Evolutionary conservation across 2,329 filamentous ascomycete genomes (phyloP), one percentile per base, ranked within the genome.

Genomic region (Colletotrichum paranaense): DNA sequence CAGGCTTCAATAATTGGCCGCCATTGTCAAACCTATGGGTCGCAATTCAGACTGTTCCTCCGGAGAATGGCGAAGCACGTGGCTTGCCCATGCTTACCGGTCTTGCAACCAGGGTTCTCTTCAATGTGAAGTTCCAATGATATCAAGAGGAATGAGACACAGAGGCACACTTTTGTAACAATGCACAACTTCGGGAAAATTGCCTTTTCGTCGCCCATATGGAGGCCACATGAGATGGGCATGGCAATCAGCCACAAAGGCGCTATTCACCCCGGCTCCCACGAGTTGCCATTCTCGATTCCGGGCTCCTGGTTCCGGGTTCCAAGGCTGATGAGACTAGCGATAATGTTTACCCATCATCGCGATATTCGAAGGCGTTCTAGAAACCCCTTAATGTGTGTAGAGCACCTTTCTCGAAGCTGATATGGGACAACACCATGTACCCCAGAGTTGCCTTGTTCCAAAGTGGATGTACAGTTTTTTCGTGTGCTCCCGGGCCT

Each of bases 1-100:
- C 65, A 66, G 68, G 62, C 65, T 72, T 73, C 65, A 76, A 76
- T 78, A 74, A 75, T 76, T 77, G 74, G 59, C 74, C 74, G 77
- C 76, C 77, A 76, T 73, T 75, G 76, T 77, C 71, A 75, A 71
- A 78, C 75, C 71, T 32, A 35, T 59, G 57, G 42, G 26, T 52
- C 71, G 24, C 28, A 38, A 56, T 59, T 38, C 22, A 24, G 38
- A 56, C 49, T 30, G 55, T 46, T 12, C 19, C 22, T 42, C 52
- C 65, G 59, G 64, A 62, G 49, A 55, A 58, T 68, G 70, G 64
- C 8, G 56, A 26, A 56, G 63, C 75, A 72, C 67, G 70, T 75
- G 67, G 73, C 64, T 65, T 62, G 19, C 71, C 60, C 75, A 67
- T 75, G 69, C 28, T 49, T 62, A 68, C 67, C 59, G 32, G 52